Evolutionary conservation across 2,329 filamentous ascomycete genomes (phyloP).

Genomic region (Scleromitrula shiraiana): DNA sequence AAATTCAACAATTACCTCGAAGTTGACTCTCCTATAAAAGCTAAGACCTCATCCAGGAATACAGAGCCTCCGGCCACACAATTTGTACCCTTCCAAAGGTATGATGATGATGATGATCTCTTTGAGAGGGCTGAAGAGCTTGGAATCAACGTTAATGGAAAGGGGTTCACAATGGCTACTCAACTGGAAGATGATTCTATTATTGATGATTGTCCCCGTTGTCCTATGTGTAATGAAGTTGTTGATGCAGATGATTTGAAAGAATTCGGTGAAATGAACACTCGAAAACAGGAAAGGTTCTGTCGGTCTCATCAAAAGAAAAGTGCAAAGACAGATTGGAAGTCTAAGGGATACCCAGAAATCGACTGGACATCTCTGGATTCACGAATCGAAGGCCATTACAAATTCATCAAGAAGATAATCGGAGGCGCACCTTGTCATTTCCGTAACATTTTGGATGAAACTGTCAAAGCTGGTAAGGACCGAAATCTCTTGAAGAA

Average conservation of each 20-base stretch:
- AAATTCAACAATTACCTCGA: neutral
- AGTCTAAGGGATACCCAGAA: slow-evolving; percentile 51
- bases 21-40: neutral
- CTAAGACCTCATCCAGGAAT: neutral
- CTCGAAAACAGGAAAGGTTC: slow-evolving; percentile 53
- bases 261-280: slow-evolving; percentile 45
- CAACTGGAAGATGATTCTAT: neutral
- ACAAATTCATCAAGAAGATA: slow-evolving; percentile 47
- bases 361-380: slow-evolving; percentile 62
- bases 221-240: slow-evolving; percentile 58
- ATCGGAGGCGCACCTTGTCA: slow-evolving; percentile 48
- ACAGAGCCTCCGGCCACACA: neutral
- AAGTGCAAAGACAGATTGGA: slow-evolving; percentile 38
- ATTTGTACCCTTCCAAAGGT: neutral
- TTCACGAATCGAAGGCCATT: slow-evolving; percentile 48
- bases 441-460: slow-evolving; percentile 50
- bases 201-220: slow-evolving; percentile 31
- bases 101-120: slow-evolving; percentile 2
- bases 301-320: slow-evolving; percentile 54
- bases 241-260: slow-evolving; percentile 50
- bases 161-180: neutral
- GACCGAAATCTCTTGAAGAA: slow-evolving; percentile 53
- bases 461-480: slow-evolving; percentile 47
- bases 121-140: slow-evolving; percentile 1
- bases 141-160: neutral